Evolutionary conservation across 1,284 basidiomycete genomes (phyloP).

Genomic region (Microstroma glucosiphilum): DNA sequence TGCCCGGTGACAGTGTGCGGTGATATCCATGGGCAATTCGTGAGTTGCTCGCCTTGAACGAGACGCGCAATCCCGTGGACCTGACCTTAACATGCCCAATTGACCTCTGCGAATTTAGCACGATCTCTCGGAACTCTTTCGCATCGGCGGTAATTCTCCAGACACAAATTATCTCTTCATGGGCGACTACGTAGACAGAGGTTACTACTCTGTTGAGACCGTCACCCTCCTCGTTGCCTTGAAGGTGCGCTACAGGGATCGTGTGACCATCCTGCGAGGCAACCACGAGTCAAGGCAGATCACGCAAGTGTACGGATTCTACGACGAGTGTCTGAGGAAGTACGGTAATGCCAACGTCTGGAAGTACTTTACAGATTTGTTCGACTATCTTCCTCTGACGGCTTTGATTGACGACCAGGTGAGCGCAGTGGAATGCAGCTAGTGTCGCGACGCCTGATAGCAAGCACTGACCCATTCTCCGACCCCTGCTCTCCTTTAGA

Average conservation of each 20-base stretch:
- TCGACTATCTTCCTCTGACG: slow-evolving; percentile 94
- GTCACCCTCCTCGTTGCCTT: slow-evolving; percentile 96
- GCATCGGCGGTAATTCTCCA: slow-evolving; percentile 97
- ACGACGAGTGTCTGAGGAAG: slow-evolving; percentile 98
- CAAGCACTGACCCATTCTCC: background rate
- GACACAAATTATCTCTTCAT: slow-evolving; percentile 99
- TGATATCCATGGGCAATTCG: slow-evolving; percentile 99
- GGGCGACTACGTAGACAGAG: slow-evolving; percentile 99
- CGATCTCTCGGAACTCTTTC: slow-evolving; percentile 97
- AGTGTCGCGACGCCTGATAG: background rate
- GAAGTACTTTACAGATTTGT: slow-evolving; percentile 98
- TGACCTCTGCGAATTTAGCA: slow-evolving; percentile 59
- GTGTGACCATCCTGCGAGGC: slow-evolving; percentile 93
- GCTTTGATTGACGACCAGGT: slow-evolving; percentile 98
- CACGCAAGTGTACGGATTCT: slow-evolving; percentile 99
- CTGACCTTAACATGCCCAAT: background rate
- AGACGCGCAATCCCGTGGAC: background rate
- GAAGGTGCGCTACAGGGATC: slow-evolving; percentile 95
- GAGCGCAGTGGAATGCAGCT: slow-evolving; percentile 52
- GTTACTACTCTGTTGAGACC: slow-evolving; percentile 98
- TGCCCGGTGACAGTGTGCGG: slow-evolving; percentile 60
- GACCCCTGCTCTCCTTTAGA: slow-evolving; percentile 56
- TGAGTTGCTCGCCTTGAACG: slow-evolving; percentile 50
- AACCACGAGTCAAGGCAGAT: slow-evolving; percentile 99
- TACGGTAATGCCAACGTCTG: slow-evolving; percentile 99